Percentiles rank a stretch among this genome's conserved stretches.
These are phyloP conservation scores for Naganishia onofrii DNA, from an alignment of 768 basidiomycete genomes.

Conservation along the genomic window DNA sequence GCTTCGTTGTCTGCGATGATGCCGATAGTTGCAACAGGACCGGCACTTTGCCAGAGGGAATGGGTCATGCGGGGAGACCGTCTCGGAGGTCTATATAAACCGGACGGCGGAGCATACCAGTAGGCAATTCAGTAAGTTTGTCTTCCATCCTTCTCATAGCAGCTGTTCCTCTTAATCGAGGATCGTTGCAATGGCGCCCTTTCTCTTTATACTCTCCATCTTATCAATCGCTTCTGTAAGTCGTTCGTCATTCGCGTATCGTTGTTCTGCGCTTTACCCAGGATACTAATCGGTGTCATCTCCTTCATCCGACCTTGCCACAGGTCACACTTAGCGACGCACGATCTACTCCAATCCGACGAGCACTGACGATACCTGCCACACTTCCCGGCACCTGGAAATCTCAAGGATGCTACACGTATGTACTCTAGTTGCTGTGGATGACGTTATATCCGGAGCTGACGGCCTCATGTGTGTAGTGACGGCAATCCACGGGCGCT, in stretches of 20 bases:
- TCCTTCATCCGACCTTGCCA: neutral
- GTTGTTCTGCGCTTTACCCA: neutral
- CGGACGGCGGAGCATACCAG: neutral
- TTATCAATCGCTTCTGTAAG: neutral
- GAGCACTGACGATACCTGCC: constrained; percentile 2
- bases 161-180: neutral
- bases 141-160: neutral
- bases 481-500: constrained; percentile 63
- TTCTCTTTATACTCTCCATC: neutral
- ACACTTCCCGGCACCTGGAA: constrained; percentile 42
- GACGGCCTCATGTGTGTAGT: constrained; percentile 55
- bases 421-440: neutral
- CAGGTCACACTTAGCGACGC: neutral
- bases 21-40: no score
- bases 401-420: constrained; percentile 39
- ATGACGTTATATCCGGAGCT: neutral
- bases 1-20: no score
- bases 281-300: neutral
- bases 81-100: neutral
- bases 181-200: neutral
- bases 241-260: neutral
- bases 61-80: neutral
- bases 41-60: neutral
- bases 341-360: neutral
- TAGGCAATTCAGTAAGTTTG: neutral